These are phyloP conservation scores for Rhodotorula toruloides DNA, from an alignment of 768 basidiomycete genomes.

Conservation along the genomic window DNA sequence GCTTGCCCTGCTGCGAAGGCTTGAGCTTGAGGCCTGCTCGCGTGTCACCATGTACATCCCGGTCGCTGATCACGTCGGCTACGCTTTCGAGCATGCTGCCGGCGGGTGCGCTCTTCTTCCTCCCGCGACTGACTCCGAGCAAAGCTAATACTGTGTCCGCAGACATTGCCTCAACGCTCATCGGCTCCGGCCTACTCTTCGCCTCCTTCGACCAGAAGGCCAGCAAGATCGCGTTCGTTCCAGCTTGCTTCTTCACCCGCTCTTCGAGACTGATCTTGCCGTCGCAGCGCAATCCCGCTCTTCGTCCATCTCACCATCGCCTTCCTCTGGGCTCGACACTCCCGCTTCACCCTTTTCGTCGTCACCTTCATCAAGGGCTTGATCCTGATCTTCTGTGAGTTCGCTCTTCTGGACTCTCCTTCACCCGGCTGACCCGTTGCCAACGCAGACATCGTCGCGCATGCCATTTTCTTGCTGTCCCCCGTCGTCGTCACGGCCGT, in stretches of 20 bases:
- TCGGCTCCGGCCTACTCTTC: slow-evolving; percentile 30
- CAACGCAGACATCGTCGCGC: slow-evolving; percentile 24
- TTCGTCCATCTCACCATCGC: slow-evolving; percentile 10
- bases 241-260: too few species aligned
- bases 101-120: slow-evolving; percentile 19
- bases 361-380: slow-evolving; percentile 7
- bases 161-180: slow-evolving; percentile 33
- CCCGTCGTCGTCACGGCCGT: slow-evolving; percentile 4
- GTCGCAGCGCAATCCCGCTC: slow-evolving; percentile 19
- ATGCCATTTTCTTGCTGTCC: slow-evolving; percentile 22
- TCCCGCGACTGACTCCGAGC: neutral
- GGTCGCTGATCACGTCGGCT: neutral
- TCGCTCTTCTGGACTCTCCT: neutral
- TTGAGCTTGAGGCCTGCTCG: accelerated
- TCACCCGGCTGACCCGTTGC: neutral
- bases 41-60: neutral
- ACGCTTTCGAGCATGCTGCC: neutral
- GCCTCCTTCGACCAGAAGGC: slow-evolving; percentile 31
- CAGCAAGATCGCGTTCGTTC: slow-evolving; percentile 19
- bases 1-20: neutral
- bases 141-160: neutral
- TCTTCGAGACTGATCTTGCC: neutral
- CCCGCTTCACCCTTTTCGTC: slow-evolving; percentile 20
- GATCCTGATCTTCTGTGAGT: slow-evolving; percentile 18
- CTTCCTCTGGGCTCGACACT: slow-evolving; percentile 20